Evolutionary conservation across 2,329 filamentous ascomycete species (phyloP).

Genomic region (Nemania sp.): DNA sequence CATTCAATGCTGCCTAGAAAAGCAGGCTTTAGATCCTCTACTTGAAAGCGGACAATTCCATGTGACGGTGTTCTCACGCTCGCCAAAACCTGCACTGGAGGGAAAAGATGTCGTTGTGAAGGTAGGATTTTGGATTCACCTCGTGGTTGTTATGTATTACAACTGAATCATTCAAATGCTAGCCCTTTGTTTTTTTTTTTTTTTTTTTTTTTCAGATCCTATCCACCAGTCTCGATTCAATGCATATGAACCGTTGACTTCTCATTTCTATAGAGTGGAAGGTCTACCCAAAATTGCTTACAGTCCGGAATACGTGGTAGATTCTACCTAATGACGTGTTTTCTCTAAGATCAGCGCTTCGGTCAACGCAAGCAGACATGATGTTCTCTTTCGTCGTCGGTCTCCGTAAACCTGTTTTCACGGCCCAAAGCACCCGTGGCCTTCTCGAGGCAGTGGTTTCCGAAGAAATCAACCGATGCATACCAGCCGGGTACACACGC

Average conservation of each 20-base stretch:
- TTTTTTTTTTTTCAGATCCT: not conserved
- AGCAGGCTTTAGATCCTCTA: not conserved
- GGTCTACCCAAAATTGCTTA: not conserved
- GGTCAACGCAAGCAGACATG: slow-evolving; percentile 2
- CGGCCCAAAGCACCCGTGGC: not conserved
- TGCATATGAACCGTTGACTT: not conserved
- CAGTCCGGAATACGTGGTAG: not conserved
- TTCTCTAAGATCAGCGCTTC: slow-evolving; percentile 4
- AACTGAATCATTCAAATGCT: not conserved
- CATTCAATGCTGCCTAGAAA: not conserved
- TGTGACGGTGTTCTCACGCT: no score
- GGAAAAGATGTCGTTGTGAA: not conserved
- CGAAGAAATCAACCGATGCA: not conserved
- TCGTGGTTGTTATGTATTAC: no score
- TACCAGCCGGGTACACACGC: not conserved
- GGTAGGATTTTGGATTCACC: not conserved
- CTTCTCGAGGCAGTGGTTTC: not conserved
- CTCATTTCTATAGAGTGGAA: not conserved
- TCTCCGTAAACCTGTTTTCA: not conserved
- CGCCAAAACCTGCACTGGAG: not conserved
- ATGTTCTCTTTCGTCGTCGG: slow-evolving; percentile 14
- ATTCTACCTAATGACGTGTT: slow-evolving; percentile 14
- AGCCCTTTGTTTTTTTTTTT: no score
- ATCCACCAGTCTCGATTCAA: not conserved
- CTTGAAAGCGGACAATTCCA: not conserved